phyloP scores from a whole-genome alignment of 495 filamentous ascomycete species.

The Lentithecium fluviatile region DNA sequence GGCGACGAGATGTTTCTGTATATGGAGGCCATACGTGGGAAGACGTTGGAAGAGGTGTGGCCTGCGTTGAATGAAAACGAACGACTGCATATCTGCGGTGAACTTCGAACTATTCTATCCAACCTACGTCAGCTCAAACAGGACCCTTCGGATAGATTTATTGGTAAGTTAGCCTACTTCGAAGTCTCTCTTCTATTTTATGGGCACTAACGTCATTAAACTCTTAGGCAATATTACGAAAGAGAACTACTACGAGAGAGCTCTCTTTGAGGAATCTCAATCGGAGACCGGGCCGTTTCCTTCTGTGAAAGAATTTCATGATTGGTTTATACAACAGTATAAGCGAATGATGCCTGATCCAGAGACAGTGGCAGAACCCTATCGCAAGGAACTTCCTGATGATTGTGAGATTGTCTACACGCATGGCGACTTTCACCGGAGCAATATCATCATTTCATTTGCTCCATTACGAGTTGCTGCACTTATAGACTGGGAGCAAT shows the following conservation, averaged over 20 bases:
- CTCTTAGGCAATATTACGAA: slow-evolving; percentile 35
- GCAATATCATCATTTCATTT: slow-evolving; percentile 49
- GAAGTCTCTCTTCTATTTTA: background rate
- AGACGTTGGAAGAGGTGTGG: slow-evolving; percentile 45
- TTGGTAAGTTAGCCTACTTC: slow-evolving; percentile 33
- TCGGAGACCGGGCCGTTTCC: slow-evolving; percentile 43
- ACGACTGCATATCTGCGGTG: slow-evolving; percentile 40
- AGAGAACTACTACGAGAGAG: slow-evolving; percentile 24
- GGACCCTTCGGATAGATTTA: slow-evolving; percentile 39
- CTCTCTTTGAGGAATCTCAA: background rate
- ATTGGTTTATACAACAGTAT: slow-evolving; percentile 45
- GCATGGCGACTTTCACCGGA: slow-evolving; percentile 49
- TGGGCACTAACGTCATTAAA: background rate
- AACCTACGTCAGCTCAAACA: slow-evolving; percentile 43
- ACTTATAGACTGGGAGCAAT: slow-evolving; percentile 51
- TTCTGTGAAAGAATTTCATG: slow-evolving; percentile 47
- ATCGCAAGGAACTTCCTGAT: slow-evolving; percentile 46
- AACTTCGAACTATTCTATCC: slow-evolving; percentile 41
- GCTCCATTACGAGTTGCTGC: slow-evolving; percentile 39
- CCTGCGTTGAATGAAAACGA: slow-evolving; percentile 40
- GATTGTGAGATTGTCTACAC: slow-evolving; percentile 48
- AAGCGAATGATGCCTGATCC: slow-evolving; percentile 35
- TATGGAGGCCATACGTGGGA: slow-evolving; percentile 50
- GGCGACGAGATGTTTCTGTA: slow-evolving; percentile 48
- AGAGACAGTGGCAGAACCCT: slow-evolving; percentile 42